phyloP scores from a whole-genome alignment of 805 yeast species.

The Yamadazyma scolyti region DNA sequence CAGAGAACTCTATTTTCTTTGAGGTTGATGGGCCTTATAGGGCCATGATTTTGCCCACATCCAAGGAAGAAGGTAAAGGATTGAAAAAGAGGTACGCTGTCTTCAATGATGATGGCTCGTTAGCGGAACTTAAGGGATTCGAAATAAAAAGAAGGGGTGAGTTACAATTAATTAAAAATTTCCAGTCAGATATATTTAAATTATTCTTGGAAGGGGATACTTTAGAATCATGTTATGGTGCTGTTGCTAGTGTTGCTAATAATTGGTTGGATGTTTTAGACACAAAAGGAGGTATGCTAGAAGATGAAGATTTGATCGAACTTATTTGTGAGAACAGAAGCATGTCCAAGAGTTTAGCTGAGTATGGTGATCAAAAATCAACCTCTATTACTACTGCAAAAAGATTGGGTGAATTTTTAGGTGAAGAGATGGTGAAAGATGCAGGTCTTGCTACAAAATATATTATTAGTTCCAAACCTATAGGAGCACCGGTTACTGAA shows the following conservation, averaged over 20 bases:
- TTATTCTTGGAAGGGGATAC: slow-evolving; percentile 83
- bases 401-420: slow-evolving; percentile 89
- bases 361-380: slow-evolving; percentile 86
- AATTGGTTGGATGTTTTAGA: slow-evolving; percentile 95
- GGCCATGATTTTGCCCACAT: slow-evolving; percentile 96
- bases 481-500: slow-evolving; percentile 87
- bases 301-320: slow-evolving; percentile 90
- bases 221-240: slow-evolving; percentile 74
- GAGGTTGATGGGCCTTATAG: slow-evolving; percentile 98
- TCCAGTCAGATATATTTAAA: slow-evolving; percentile 91
- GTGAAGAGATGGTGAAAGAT: slow-evolving; percentile 94
- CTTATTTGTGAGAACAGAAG: slow-evolving; percentile 94
- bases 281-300: slow-evolving; percentile 78
- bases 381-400: slow-evolving; percentile 95
- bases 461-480: slow-evolving; percentile 80
- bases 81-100: slow-evolving; percentile 96
- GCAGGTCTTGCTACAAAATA: slow-evolving; percentile 95
- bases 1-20: slow-evolving; percentile 93
- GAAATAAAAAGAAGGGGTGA: slow-evolving; percentile 97
- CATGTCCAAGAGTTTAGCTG: slow-evolving; percentile 88
- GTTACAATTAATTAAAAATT: slow-evolving; percentile 84
- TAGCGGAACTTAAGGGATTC: slow-evolving; percentile 95
- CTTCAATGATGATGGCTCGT: slow-evolving; percentile 86
- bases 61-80: slow-evolving; percentile 96
- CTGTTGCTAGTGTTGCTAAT: slow-evolving; percentile 91